These are phyloP conservation scores for Kwoniella sp. DNA, from an alignment of 768 basidiomycete species.

Conservation along the genomic window DNA sequence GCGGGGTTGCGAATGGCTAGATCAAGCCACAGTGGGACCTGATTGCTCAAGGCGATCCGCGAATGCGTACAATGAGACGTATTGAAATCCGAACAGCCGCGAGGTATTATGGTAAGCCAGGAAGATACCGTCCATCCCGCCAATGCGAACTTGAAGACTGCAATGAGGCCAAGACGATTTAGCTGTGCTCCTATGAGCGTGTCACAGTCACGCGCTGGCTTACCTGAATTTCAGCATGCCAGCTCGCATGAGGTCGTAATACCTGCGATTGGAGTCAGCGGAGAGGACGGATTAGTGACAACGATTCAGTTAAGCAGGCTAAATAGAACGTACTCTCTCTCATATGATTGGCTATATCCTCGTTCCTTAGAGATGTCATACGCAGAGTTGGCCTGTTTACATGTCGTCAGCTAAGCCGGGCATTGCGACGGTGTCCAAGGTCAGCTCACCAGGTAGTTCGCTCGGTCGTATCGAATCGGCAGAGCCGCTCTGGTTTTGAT, in stretches of 20 bases:
- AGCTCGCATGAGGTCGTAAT: slow-evolving; percentile 89
- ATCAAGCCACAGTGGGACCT: too few species aligned
- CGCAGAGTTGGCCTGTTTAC: slow-evolving; percentile 70
- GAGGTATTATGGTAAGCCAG: slow-evolving; percentile 68
- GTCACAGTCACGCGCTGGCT: slow-evolving; percentile 26
- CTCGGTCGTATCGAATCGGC: slow-evolving; percentile 77
- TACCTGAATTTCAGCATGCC: slow-evolving; percentile 93
- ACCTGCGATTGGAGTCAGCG: slow-evolving; percentile 48
- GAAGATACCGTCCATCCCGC: slow-evolving; percentile 90
- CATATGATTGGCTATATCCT: slow-evolving; percentile 77
- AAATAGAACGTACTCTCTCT: slow-evolving; percentile 70
- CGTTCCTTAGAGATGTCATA: slow-evolving; percentile 70
- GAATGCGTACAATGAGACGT: slow-evolving; percentile 65
- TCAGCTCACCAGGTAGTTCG: slow-evolving; percentile 71
- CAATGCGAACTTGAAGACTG: slow-evolving; percentile 93
- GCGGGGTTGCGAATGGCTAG: too few species aligned
- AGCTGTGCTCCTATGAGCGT: too few species aligned
- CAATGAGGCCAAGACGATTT: background rate
- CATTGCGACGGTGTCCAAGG: background rate
- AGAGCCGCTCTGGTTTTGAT: slow-evolving; percentile 90
- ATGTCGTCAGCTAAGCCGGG: background rate
- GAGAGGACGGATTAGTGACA: too few species aligned
- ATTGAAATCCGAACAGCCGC: slow-evolving; percentile 90
- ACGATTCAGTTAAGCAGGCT: too few species aligned
- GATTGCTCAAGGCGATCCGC: too few species aligned